Percentiles rank a stretch among this genome's conserved stretches.
Conservation (phyloP, 164 flowering plant species). For the Cinnamomum micranthum region DNA sequence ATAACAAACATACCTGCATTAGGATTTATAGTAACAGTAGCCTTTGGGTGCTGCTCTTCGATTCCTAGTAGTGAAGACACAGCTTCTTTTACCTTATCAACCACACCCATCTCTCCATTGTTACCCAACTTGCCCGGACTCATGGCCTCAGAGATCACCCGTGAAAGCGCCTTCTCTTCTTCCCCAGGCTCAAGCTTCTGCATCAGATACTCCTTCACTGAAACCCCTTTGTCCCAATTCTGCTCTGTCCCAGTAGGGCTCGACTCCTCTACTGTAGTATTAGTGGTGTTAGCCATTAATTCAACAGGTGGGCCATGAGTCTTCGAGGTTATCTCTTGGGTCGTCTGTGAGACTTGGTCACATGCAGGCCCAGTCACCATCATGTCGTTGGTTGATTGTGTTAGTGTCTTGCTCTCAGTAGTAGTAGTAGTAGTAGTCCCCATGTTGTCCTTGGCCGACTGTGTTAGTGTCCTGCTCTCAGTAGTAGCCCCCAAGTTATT, state of each 20-base stretch:
- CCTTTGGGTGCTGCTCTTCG: slow-evolving; percentile 24
- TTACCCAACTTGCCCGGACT: slow-evolving; percentile 37
- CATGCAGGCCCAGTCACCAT: slow-evolving; percentile 14
- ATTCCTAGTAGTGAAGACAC: slow-evolving; percentile 41
- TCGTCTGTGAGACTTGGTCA: slow-evolving; percentile 33
- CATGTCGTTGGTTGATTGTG: slow-evolving; percentile 8
- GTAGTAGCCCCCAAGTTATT: slow-evolving; percentile 15
- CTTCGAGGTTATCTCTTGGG: slow-evolving; percentile 30
- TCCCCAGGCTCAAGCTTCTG: slow-evolving; percentile 73
- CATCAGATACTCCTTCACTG: slow-evolving; percentile 66
- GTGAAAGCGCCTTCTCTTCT: slow-evolving; percentile 73
- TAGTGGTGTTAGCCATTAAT: neutral
- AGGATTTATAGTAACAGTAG: slow-evolving; percentile 33
- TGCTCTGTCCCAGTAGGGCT: slow-evolving; percentile 9
- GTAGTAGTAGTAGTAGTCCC: neutral
- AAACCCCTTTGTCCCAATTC: slow-evolving; percentile 55
- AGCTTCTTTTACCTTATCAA: slow-evolving; percentile 57
- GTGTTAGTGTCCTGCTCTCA: slow-evolving; percentile 6
- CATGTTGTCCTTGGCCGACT: slow-evolving; percentile 14
- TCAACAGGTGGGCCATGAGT: slow-evolving; percentile 32
- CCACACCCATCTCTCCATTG: slow-evolving; percentile 37
- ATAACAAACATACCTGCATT: slow-evolving; percentile 27
- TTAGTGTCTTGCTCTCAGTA: slow-evolving; percentile 5
- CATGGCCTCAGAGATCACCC: slow-evolving; percentile 61
- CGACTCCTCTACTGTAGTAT: neutral